Evolutionary conservation across 768 basidiomycete genomes (phyloP), one percentile per base, ranked within the genome.

Genomic region (Amanita molliuscula): DNA sequence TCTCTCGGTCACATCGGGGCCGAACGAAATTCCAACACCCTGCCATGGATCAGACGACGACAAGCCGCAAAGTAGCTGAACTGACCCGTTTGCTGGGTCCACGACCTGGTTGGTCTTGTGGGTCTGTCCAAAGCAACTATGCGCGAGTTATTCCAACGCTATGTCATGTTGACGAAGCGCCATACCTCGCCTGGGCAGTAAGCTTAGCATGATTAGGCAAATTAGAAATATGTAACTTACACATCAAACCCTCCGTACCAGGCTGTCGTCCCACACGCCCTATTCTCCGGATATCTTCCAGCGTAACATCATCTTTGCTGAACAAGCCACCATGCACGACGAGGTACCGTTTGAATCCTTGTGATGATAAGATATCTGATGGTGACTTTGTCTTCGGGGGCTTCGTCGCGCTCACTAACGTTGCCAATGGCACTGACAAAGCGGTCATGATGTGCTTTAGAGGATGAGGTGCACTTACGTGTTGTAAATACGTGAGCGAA

Each of bases 251-350:
- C 59, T 93, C 88, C 53, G 90, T 85, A 40, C 92, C 94, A 6
- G 96, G 96, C 63, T 99, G 95, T 50, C 78, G 73, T 26, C 90
- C 90, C 54, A 92, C 77, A 36, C 96, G 81, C 44, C 84, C 78
- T 51, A 98, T 83, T 64, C 88, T 88, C 21, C 85, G 80, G 55
- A 98, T 82, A 46, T 97, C 94, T 15, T 95, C 92, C 29, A 98
- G 71, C 3, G 90, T 94, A n/a, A 98, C 88, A 36, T 79, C 84
- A 58, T 98, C 96, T 61, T 86, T 88, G 66, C 91, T 93, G 70
- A 97, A 97, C 15, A 98, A 73, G 13, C 96, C 96, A 9, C 96
- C 95, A 60, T 99, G 96, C 4, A 95, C 90, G 54, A 98, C 81
- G 57, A 96, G 95, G 68, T 86, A 96, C 25, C 94, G 82, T 62